phyloP scores from a whole-genome alignment of 768 basidiomycete species.

The Postia placenta region DNA sequence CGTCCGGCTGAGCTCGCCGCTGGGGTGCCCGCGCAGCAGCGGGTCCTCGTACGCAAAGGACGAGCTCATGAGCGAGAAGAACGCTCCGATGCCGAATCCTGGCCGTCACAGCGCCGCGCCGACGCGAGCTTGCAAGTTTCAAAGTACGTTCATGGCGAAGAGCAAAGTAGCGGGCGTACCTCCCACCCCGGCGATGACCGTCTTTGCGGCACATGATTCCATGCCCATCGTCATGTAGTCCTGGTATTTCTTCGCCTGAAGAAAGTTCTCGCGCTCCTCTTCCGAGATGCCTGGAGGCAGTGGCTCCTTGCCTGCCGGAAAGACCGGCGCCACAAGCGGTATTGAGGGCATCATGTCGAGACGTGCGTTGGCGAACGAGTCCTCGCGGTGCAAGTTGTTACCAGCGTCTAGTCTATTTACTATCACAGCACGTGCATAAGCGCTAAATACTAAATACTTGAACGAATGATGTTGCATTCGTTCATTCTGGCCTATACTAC shows the following conservation, averaged over 20 bases:
- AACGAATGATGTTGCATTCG: no score
- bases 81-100: constrained; percentile 92
- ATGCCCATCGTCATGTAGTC: constrained; percentile 61
- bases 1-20: constrained; percentile 48
- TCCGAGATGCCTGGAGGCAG: constrained; percentile 79
- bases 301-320: constrained; percentile 81
- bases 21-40: constrained; percentile 58
- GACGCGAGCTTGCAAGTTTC: constrained; percentile 10
- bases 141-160: constrained; percentile 9
- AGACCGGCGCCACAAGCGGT: constrained; percentile 61
- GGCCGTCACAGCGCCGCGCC: no score
- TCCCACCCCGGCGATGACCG: constrained; percentile 70
- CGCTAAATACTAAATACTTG: no score
- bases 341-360: constrained; percentile 15
- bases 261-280: constrained; percentile 63
- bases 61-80: constrained; percentile 94
- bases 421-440: neutral
- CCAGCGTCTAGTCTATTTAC: neutral
- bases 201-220: constrained; percentile 86
- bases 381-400: neutral
- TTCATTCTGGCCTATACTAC: no score
- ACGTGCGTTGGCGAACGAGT: neutral
- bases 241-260: constrained; percentile 76
- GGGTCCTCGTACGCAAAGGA: constrained; percentile 97
- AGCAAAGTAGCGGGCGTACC: constrained; percentile 45